Base-by-base conservation (phyloP, 768 basidiomycete genomes). In the Russula foetens region DNA sequence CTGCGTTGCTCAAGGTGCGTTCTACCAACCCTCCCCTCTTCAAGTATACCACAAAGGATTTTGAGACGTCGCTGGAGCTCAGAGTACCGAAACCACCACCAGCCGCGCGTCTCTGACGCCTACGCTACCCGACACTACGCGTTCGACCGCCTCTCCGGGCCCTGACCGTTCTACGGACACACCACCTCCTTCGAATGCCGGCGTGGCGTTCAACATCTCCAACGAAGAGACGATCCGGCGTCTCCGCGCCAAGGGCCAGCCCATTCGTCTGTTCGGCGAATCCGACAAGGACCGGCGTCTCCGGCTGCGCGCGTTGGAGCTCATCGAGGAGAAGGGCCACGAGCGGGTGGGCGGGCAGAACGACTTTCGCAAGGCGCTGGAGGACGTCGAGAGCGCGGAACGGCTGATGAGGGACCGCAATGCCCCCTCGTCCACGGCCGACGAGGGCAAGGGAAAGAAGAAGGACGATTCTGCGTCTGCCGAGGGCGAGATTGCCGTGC, bases 241-340 rank as follows among this genome's bases (percentile, higher is more conserved):
- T 23, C 82, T 99, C 15, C 86, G 97, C 48, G 77, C 82, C 26
- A 96, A 97, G 70, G 92, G 90, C 24, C 95, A 98, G 70, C 97
- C 97, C 4, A 90, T 98, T 63, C 84, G 93, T 29, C 76, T 99
- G 9, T 99, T 99, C 69, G 97, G 86, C 33, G 97, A 99, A 71
- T 84, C 86, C 0, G 97, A 99, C 76, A 92, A 94, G 75, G 97
- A 98, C 28, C 81, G 97, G 11, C 78, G 94, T 33, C 74, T 98
- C 15, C 84, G 97, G 15, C 75, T 99, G 15, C 84, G 97, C 53
- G 96, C 97, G 1, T 76, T 99, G 17, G 97, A 99, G 70, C 83
- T 99, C 39, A 90, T 98, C 57, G 97, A 99, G 69, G 92, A 94
- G 74, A 88, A 86, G 56, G 90, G 85, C 3, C 81, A 84, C 60